These are phyloP conservation scores for Mortierella sp. DNA, from an alignment of 371 early-diverging fungal genomes.

Conservation along the genomic window DNA sequence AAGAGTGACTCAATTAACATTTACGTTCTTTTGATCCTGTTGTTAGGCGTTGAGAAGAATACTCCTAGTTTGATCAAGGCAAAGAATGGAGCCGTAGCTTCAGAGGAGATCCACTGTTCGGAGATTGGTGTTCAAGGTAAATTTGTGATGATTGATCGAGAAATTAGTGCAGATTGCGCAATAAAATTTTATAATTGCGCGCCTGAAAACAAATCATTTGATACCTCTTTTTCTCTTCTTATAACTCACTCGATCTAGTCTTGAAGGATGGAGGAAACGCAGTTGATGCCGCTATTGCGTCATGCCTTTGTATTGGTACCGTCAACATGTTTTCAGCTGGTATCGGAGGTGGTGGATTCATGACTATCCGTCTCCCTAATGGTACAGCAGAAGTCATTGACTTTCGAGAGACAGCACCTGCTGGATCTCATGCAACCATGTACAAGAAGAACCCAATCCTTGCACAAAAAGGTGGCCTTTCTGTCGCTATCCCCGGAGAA, in stretches of 20 bases:
- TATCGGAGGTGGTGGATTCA: conserved; percentile 98
- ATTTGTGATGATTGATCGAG: no score
- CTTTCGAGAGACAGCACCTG: conserved; percentile 94
- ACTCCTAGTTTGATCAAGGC: conserved; percentile 43
- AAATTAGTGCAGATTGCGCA: no score
- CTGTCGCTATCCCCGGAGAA: conserved; percentile 95
- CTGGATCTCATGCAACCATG: conserved; percentile 78
- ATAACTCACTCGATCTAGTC: conserved; percentile 57
- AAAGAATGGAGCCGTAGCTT: conserved; percentile 81
- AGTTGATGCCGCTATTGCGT: conserved; percentile 96
- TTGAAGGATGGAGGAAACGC: conserved; percentile 96
- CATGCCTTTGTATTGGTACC: conserved; percentile 94
- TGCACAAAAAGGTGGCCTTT: conserved; percentile 83
- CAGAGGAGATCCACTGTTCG: conserved; percentile 86
- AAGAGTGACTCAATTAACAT: no score
- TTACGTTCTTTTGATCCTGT: no score
- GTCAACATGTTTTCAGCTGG: conserved; percentile 96
- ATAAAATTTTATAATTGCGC: no score
- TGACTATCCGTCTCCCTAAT: conserved; percentile 83
- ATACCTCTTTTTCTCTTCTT: not conserved
- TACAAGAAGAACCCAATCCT: conserved; percentile 72
- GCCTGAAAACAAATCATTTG: no score
- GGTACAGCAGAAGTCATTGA: conserved; percentile 74
- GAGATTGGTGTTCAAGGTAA: conserved; percentile 84
- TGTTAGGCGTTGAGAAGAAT: conserved; percentile 20